These are phyloP conservation scores for Urtica urens DNA, from an alignment of 306 rosid species.

Conservation along the genomic window DNA sequence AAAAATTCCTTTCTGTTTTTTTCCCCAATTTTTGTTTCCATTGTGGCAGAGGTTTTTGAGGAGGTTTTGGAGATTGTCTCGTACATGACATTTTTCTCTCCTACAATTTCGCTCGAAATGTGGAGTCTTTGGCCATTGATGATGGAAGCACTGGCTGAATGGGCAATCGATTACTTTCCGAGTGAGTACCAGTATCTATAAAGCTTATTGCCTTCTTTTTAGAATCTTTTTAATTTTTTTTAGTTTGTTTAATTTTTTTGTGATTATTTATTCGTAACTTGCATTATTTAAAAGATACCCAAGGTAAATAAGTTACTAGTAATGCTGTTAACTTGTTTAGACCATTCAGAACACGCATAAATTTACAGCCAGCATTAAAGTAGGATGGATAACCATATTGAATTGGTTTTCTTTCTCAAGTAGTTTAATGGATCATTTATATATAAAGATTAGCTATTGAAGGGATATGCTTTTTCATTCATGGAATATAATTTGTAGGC, in stretches of 20 bases:
- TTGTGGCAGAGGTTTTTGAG: constrained; percentile 87
- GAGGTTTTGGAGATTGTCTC: constrained; percentile 96
- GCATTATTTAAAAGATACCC: too few species aligned
- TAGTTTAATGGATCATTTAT: neutral
- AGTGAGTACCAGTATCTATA: constrained; percentile 39
- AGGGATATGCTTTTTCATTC: too few species aligned
- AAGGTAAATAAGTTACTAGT: too few species aligned
- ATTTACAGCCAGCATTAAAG: too few species aligned
- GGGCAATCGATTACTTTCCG: constrained; percentile 92
- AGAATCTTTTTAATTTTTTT: neutral
- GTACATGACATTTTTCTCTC: constrained; percentile 90
- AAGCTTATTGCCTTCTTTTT: neutral
- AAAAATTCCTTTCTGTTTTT: neutral
- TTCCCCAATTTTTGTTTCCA: constrained; percentile 1
- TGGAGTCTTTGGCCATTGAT: constrained; percentile 98
- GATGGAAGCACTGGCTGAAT: constrained; percentile 84
- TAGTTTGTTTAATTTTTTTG: too few species aligned
- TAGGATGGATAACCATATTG: too few species aligned
- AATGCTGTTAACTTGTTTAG: neutral
- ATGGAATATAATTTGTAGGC: too few species aligned
- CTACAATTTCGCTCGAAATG: constrained; percentile 84
- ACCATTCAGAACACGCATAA: too few species aligned
- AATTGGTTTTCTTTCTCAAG: neutral
- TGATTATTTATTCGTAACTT: too few species aligned
- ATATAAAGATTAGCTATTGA: too few species aligned